Evolutionary conservation across 2,329 filamentous ascomycete species (phyloP), one percentile per base, ranked within the genome.

Genomic region (Fusarium penzigii): DNA sequence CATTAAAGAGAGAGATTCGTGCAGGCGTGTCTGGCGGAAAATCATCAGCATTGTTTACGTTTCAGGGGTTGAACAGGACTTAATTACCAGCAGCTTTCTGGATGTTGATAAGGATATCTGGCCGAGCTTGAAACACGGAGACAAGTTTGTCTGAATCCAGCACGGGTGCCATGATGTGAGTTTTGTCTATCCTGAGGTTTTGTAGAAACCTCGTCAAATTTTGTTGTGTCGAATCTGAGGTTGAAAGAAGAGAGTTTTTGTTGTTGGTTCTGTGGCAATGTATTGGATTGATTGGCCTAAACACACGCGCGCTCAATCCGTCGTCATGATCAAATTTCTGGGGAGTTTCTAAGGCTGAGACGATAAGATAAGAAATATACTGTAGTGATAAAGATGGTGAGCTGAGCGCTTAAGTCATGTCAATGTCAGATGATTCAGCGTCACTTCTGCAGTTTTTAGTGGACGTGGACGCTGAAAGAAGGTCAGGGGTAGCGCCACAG

Each of bases 101-200:
- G 62, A 86, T 84, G 51, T 74, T 75, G 12, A 76, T 66, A 16
- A 85, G 62, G 52, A 86, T 79, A 57, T 86, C 82, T 7, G 81
- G 80, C 44, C 82, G 75, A 39, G 79, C 74, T 51, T 78, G 70
- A 65, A 86, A 85, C 58, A 84, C 76, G 50, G 73, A 70, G 53
- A 70, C 71, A 49, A 85, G 71, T 63, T 72, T 77, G 65, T 81
- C 69, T 52, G 66, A 68, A 61, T 84, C 80, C 40, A 85, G 77
- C 48, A 67, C 61, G 49, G 67, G 63, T 48, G 74, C 63, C 77
- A 79, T n/a, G n/a, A n/a, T n/a, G n/a, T n/a, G n/a, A n/a, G n/a
- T n/a, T n/a, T 32, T 32, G 29, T 11, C 7, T 7, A 32, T 32
- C 29, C 29, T 6, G 29, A 7, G 29, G 6, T 32, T 32, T 11